Evolutionary conservation across 305 asterid species (phyloP), one percentile per base, ranked within the genome.

Genomic region (Fraxinus angustifolia): DNA sequence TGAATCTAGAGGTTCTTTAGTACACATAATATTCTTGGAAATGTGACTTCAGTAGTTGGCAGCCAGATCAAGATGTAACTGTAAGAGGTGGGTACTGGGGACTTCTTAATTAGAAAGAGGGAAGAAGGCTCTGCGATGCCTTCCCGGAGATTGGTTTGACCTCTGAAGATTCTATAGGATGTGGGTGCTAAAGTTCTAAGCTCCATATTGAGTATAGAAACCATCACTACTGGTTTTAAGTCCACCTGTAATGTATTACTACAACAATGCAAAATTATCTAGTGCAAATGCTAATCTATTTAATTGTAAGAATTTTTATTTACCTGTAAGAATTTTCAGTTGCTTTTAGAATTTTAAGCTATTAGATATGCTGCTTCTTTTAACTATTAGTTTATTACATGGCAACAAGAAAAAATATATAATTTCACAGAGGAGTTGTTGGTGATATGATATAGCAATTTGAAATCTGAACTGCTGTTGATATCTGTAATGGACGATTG

Each of bases 401-500:
- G 73, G 33, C 2, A 73, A 23, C 68, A 70, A 36, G 31, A 78
- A 58, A 40, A 19, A 21, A 45, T 16, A 76, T 72, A 28, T 80
- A 68, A 56, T 21, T 76, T 30, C 42, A 58, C 58, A 33, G 30
- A 74, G 35, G 58, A 75, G 26, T 48, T 80, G 80, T 42, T 33
- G 71, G 75, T 82, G 70, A 73, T 70, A 74, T 53, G 73, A 67
- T 77, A 67, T 38, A 45, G 70, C 77, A 28, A 73, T 60, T 34
- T 73, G 34, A 33, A 68, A 79, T 28, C 78, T 87, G 50, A 56
- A 36, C 73, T 31, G 85, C 83, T 80, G 33, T 35, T 76, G 80
- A 68, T 26, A 71, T 36, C 78, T 56, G 60, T 56, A 72, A 4
- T 85, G 81, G 75, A 68, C 80, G 75, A 45, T 79, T 76, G 81